Evolutionary conservation across 345 rosid genomes (phyloP), one percentile per base, ranked within the genome.

Genomic region (Eucalyptus sp.): DNA sequence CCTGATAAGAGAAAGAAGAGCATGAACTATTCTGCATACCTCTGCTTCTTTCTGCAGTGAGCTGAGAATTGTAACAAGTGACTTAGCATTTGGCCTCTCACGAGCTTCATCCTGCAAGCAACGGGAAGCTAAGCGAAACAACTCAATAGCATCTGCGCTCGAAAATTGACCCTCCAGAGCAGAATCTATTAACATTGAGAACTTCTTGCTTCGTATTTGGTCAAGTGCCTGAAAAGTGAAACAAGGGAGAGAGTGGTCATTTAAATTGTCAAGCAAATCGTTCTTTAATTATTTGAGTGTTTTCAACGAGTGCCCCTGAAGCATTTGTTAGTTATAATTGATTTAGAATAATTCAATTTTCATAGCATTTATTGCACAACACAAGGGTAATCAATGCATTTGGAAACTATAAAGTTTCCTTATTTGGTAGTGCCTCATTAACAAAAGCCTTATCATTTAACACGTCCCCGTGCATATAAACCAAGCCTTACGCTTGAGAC

Each of bases 61-160:
- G 88, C 90, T 52, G 44, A 93, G 95, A 86, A 91, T 86, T 48
- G 88, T 89, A 52, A 93, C 95, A 88, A 93, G 94, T 88, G 95
- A 91, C 89, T 91, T 93, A 50, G 92, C 91, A 62, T 91, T 92
- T 22, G 95, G 95, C 91, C 95, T 92, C 88, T 93, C 95, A 50
- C 93, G 90, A 71, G 94, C 90, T 92, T 93, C 95, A 87, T 91
- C 91, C 89, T 93, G 95, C 87, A 93, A 88, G 86, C 95, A 93
- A 60, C 94, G 93, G 43, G 94, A 90, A 49, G 95, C 95, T 88
- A 93, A 88, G 84, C 93, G 89, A 89, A 93, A 92, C 49, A 93
- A 86, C 80, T 93, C 95, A 27, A 94, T 91, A 85, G 94, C 94
- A 89, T 93, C 95, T 86, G 91, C 91, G 51, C 91, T 93, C 12